Conservation (phyloP, 176 grass and related monocot genomes). For the Tillandsia fasciculata region DNA sequence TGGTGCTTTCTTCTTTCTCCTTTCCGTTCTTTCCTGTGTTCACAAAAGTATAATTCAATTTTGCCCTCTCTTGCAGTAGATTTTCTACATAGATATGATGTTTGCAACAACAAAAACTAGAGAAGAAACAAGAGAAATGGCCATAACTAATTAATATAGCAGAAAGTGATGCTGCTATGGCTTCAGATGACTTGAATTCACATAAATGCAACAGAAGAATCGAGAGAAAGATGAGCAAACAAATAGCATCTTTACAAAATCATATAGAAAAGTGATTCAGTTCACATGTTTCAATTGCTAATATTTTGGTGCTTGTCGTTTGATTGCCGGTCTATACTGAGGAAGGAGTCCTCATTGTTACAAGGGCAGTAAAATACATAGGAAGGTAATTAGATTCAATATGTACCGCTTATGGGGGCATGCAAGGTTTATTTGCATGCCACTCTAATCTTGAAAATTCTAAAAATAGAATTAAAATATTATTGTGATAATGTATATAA, state of each 20-base stretch:
- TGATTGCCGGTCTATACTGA: no score
- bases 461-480: no score
- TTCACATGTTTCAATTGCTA: no score
- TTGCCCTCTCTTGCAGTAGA: conserved; percentile 6
- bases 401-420: no score
- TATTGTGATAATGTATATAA: no score
- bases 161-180: neutral
- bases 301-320: no score
- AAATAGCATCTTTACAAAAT: neutral
- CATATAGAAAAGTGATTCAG: neutral
- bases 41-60: neutral
- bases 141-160: neutral
- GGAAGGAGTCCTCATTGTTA: no score
- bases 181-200: neutral
- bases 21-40: conserved; percentile 27
- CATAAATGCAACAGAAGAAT: neutral
- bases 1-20: conserved; percentile 10
- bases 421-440: no score
- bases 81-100: conserved; percentile 10
- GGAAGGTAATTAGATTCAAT: no score
- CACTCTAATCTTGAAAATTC: no score
- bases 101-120: neutral
- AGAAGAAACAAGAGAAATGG: neutral
- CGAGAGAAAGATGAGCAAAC: neutral
- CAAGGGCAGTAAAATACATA: no score